These are phyloP conservation scores for Thamnidium elegans DNA, from an alignment of 192 early-diverging fungal species.

Conservation along the genomic window DNA sequence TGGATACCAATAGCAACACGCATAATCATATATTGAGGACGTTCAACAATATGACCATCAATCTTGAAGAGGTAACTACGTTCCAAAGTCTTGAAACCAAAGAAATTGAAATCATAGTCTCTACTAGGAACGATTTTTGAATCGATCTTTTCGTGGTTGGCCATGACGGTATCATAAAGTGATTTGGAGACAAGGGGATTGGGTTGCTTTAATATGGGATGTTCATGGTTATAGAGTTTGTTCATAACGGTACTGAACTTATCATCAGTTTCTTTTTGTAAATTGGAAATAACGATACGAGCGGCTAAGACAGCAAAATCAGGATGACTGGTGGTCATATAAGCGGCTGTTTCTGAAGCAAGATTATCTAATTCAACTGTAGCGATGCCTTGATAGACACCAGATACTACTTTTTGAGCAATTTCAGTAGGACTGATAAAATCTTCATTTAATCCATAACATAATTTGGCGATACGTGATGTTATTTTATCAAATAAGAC, in stretches of 20 bases:
- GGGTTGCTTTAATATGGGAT: constrained; percentile 81
- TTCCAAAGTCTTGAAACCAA: constrained; percentile 99
- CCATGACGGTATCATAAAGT: constrained; percentile 62
- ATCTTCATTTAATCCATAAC: constrained; percentile 88
- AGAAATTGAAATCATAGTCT: constrained; percentile 96
- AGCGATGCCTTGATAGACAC: constrained; percentile 96
- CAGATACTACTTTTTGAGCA: constrained; percentile 91
- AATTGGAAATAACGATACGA: constrained; percentile 93
- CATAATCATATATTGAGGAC: constrained; percentile 98
- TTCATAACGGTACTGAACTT: constrained; percentile 77
- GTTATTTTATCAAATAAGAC: constrained; percentile 97
- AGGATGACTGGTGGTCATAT: constrained; percentile 87
- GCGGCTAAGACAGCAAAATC: constrained; percentile 97
- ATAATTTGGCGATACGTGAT: constrained; percentile 88
- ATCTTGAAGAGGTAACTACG: constrained; percentile 86
- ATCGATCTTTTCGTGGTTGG: constrained; percentile 75
- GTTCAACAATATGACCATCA: constrained; percentile 77
- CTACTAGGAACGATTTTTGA: constrained; percentile 88
- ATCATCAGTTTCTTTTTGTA: constrained; percentile 81
- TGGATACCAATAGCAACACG: constrained; percentile 97
- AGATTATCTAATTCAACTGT: constrained; percentile 97
- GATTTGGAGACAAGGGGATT: constrained; percentile 85
- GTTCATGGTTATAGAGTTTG: constrained; percentile 79
- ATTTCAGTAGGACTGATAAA: constrained; percentile 88
- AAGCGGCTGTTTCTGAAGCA: constrained; percentile 90